A percentile compares a stretch with the other conserved stretches of the same genome.
Conservation (phyloP, 2,329 filamentous ascomycete species). For the Bipolaris sorokiniana region DNA sequence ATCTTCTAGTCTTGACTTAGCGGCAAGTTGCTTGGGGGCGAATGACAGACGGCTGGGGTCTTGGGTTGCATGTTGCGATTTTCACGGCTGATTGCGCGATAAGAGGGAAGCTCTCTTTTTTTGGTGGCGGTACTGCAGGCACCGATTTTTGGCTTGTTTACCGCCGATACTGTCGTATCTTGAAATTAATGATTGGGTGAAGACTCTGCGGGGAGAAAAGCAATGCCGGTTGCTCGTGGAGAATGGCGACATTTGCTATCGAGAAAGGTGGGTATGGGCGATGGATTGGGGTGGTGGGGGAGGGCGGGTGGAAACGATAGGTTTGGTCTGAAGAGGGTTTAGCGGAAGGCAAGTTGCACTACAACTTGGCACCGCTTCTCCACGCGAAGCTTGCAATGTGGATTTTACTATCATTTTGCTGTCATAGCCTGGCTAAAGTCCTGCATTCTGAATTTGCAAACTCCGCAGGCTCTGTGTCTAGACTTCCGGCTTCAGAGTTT, state of each 20-base stretch:
- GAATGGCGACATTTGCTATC: background rate
- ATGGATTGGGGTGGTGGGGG: conserved; percentile 8
- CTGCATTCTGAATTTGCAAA: background rate
- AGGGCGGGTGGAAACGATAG: conserved; percentile 3
- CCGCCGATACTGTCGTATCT: too few relatives aligned
- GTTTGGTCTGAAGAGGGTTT: conserved; percentile 3
- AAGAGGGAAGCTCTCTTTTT: background rate
- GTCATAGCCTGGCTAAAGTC: background rate
- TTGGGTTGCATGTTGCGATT: conserved; percentile 21
- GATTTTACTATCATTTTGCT: background rate
- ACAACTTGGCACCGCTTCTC: conserved; percentile 6
- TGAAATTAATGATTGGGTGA: too few relatives aligned
- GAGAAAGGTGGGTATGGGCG: background rate
- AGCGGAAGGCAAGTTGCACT: background rate
- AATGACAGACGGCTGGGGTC: conserved; percentile 3
- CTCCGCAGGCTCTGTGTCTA: background rate
- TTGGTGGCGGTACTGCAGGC: background rate
- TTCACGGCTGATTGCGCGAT: conserved; percentile 18
- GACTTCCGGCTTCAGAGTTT: background rate
- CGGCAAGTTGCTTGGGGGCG: conserved; percentile 6
- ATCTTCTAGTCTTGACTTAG: conserved; percentile 21
- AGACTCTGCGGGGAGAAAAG: background rate
- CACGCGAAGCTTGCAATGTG: background rate
- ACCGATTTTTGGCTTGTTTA: too few relatives aligned
- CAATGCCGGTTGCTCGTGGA: background rate